These are phyloP conservation scores for Physcomitrellopsis africana DNA, from an alignment of 225 moss, liverwort and hornwort genomes.

Conservation along the genomic window DNA sequence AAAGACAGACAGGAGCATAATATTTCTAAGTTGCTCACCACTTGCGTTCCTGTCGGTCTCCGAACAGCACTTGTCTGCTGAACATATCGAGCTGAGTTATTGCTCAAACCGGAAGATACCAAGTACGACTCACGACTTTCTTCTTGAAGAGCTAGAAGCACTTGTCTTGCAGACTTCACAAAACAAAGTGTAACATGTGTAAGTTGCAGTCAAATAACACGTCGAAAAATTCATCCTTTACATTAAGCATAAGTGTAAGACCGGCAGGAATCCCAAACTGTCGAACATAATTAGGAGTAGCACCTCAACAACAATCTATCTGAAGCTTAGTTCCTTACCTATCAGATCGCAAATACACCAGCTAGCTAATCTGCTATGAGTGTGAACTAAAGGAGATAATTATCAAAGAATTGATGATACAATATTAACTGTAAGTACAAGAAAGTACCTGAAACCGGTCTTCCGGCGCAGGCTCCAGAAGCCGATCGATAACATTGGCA, in stretches of 20 bases:
- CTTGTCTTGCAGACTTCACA: slow-evolving; percentile 68
- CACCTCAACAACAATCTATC: slow-evolving; percentile 1
- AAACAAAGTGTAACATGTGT: slow-evolving; percentile 21
- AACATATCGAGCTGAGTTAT: slow-evolving; percentile 11
- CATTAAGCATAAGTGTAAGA: neutral
- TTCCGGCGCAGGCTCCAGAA: slow-evolving; percentile 95
- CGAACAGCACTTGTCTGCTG: slow-evolving; percentile 34
- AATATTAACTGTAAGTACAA: neutral
- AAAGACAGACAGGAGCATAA: neutral
- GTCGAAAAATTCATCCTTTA: neutral
- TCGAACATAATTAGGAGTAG: slow-evolving; percentile 5
- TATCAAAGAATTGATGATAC: neutral
- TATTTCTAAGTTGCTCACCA: slow-evolving; percentile 43
- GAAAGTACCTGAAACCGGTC: slow-evolving; percentile 79
- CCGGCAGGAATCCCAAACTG: neutral
- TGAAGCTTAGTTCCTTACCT: neutral
- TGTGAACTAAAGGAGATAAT: neutral
- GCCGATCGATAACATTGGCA: slow-evolving; percentile 66
- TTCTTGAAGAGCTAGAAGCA: slow-evolving; percentile 48
- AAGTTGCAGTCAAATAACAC: slow-evolving; percentile 1
- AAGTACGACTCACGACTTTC: slow-evolving; percentile 21
- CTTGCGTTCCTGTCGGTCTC: slow-evolving; percentile 72
- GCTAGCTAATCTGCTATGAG: neutral
- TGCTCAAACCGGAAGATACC: neutral
- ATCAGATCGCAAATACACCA: slow-evolving; percentile 16